Base-by-base conservation (phyloP, 2,329 filamentous ascomycete species). In the Endothia cerciana region DNA sequence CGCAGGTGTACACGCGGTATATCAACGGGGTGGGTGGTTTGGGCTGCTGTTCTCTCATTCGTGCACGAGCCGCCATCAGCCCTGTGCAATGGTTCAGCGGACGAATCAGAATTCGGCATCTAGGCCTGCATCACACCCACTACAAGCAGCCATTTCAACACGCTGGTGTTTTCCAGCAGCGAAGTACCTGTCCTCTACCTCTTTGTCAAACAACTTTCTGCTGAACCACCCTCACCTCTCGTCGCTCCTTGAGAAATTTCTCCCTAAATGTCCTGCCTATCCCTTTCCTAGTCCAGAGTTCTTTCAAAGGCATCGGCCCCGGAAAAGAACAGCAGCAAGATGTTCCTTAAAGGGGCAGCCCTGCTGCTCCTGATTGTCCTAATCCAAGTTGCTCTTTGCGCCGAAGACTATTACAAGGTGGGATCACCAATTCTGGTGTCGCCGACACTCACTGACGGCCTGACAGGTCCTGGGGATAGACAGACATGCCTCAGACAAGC, bases 401-500 rank as follows among this genome's bases (percentile, higher is more conserved):
- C 82, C 47, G 84, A 94, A 74, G 92, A 95, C 76, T 94, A 89
- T 75, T 95, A 95, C 79, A 92, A 93, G 78, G 67, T 91, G 62
- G 75, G 66, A 62, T 11, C 67, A 59, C 43, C 30, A 47, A 2
- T 22, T 45, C 17, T 45, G 17, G 22, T 13, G n/a, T 61, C 25
- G 47, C 65, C 47, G 60, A 49, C 55, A 41, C 10, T 43, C 17
- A 19, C 58, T 68, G 17, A 66, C 36, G 17, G 17, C n/a, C 7
- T 15, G 22, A 0, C 60, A 97, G 88, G 80, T 97, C 66, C 87
- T 99, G 33, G 93, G 91, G 63, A 80, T 99, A 69, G 86, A 90
- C 74, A 93, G 88, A 74, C 83, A 89, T 67, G 94, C 94, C 19
- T 89, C 87, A 57, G 93, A 97, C 63, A 89, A 89, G 74, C 91